Percentiles rank a stretch among this genome's conserved stretches.
These are phyloP conservation scores for Aspergillus unguis DNA, from an alignment of 2,329 filamentous ascomycete species.

Conservation along the genomic window DNA sequence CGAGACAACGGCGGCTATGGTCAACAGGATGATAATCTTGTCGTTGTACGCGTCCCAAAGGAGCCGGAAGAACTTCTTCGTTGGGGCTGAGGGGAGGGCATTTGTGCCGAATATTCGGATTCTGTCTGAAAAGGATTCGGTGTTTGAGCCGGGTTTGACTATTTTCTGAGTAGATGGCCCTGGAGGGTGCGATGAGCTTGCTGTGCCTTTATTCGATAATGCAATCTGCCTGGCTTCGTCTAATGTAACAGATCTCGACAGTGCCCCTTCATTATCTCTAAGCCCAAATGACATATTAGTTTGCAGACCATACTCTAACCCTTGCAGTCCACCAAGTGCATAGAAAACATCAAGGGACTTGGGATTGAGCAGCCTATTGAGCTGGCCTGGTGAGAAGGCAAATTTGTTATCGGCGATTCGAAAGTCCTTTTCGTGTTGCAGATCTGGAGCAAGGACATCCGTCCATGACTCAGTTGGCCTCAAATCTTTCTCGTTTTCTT, in stretches of 20 bases:
- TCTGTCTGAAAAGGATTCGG: conserved; percentile 52
- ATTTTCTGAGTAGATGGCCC: conserved; percentile 22
- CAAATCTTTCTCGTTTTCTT: background rate
- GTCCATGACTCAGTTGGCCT: conserved; percentile 8
- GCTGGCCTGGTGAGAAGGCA: conserved; percentile 73
- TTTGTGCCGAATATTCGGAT: conserved; percentile 60
- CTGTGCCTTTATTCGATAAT: conserved; percentile 24
- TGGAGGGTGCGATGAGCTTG: conserved; percentile 48
- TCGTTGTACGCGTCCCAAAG: conserved; percentile 71
- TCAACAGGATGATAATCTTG: conserved; percentile 68
- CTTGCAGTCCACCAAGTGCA: conserved; percentile 74
- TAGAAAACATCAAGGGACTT: conserved; percentile 82
- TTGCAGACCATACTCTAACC: conserved; percentile 75
- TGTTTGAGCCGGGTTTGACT: conserved; percentile 6
- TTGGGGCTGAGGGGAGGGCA: conserved; percentile 60
- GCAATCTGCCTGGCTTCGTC: conserved; percentile 52
- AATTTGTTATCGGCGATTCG: conserved; percentile 75
- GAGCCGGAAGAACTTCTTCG: conserved; percentile 57
- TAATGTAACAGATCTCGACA: conserved; percentile 64
- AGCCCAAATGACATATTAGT: conserved; percentile 69
- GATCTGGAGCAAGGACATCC: conserved; percentile 70
- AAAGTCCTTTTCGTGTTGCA: conserved; percentile 73
- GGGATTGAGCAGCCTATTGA: conserved; percentile 84
- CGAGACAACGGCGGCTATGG: conserved; percentile 65
- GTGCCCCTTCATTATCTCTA: conserved; percentile 66